Conservation (phyloP, 2,329 filamentous ascomycete genomes). For the Elsinoe batatas region DNA sequence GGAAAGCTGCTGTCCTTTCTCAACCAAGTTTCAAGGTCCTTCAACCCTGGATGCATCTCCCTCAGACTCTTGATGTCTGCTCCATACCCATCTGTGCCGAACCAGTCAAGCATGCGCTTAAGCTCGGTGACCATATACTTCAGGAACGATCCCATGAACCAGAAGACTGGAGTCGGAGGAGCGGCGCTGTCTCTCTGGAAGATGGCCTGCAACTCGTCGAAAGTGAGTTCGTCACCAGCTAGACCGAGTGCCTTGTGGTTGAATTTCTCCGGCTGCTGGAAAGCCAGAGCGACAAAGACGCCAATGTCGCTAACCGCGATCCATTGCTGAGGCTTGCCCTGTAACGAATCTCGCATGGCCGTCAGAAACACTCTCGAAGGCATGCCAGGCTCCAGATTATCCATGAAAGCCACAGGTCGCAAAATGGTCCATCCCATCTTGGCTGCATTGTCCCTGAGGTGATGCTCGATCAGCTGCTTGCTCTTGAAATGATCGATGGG, state of each 20-base stretch:
- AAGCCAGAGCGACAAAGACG: slow-evolving; percentile 40
- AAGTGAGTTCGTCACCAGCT: slow-evolving; percentile 45
- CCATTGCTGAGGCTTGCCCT: slow-evolving; percentile 28
- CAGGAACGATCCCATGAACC: slow-evolving; percentile 33
- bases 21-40: slow-evolving; percentile 25
- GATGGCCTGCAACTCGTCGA: slow-evolving; percentile 35
- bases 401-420: slow-evolving; percentile 54
- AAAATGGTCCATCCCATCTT: slow-evolving; percentile 53
- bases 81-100: slow-evolving; percentile 39
- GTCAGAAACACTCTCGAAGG: slow-evolving; percentile 43
- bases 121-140: slow-evolving; percentile 34
- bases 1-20: slow-evolving; percentile 24
- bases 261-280: slow-evolving; percentile 37
- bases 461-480: slow-evolving; percentile 53
- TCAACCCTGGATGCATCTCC: slow-evolving; percentile 37
- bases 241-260: slow-evolving; percentile 39
- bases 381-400: slow-evolving; percentile 45
- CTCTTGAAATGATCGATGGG: slow-evolving; percentile 46
- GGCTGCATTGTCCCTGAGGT: slow-evolving; percentile 42
- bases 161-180: slow-evolving; percentile 36
- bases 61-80: slow-evolving; percentile 38
- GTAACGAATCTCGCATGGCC: slow-evolving; percentile 31
- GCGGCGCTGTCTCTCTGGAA: slow-evolving; percentile 40
- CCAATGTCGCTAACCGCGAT: slow-evolving; percentile 43
- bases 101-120: slow-evolving; percentile 35